Percentiles rank a stretch among this genome's conserved stretches.
These are phyloP conservation scores for Heterobasidion annosum DNA, from an alignment of 1,284 basidiomycete species.

Conservation along the genomic window DNA sequence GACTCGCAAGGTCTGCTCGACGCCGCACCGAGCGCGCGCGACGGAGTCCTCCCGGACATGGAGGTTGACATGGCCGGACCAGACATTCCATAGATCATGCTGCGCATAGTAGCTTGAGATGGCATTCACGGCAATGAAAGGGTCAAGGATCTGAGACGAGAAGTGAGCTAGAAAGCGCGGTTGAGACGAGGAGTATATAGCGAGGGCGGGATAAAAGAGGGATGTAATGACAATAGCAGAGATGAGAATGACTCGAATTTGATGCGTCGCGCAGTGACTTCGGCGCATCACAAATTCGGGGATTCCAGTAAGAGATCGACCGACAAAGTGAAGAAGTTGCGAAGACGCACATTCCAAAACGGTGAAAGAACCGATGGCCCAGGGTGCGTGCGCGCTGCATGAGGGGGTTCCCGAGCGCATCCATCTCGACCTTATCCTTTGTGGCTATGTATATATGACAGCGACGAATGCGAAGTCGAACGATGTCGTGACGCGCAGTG, in stretches of 20 bases:
- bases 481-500: neutral
- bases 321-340: conserved; percentile 1
- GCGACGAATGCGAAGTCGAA: neutral
- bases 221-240: conserved; percentile 94
- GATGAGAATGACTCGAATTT: conserved; percentile 90
- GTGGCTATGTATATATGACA: neutral
- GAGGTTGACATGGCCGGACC: conserved; percentile 55
- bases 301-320: neutral
- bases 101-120: conserved; percentile 42
- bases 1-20: conserved; percentile 65
- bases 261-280: conserved; percentile 82
- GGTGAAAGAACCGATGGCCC: conserved; percentile 51
- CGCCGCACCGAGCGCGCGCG: conserved; percentile 63
- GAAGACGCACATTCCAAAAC: conserved; percentile 64
- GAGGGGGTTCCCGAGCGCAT: conserved; percentile 6
- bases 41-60: conserved; percentile 62
- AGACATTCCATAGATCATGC: conserved; percentile 59
- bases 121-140: conserved; percentile 44
- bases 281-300: neutral
- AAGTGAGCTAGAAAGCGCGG: conserved; percentile 51
- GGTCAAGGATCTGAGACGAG: conserved; percentile 49
- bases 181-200: conserved; percentile 71
- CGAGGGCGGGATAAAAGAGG: conserved; percentile 87
- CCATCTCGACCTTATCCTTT: neutral
- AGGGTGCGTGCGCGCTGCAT: conserved; percentile 28